Conservation (phyloP, 257 asterid genomes). For the Coffea eugenioides region DNA sequence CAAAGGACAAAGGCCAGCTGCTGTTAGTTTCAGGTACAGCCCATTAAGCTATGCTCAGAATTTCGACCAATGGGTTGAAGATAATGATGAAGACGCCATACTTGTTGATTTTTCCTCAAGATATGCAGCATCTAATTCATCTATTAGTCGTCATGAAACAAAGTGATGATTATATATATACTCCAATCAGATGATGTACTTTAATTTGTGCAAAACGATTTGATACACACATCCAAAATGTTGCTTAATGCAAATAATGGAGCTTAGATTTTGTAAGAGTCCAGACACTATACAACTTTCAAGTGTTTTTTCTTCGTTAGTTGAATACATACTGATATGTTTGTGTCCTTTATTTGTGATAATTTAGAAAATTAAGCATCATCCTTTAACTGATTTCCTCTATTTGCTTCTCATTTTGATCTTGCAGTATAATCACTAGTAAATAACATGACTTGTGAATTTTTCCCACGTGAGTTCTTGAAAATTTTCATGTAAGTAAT, state of each 20-base stretch:
- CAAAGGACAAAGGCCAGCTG: constrained; percentile 10
- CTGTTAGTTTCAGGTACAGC: constrained; percentile 24
- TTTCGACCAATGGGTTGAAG: constrained; percentile 27
- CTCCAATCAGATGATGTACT: too few relatives aligned
- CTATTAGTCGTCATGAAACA: neutral
- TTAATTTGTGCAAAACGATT: too few relatives aligned
- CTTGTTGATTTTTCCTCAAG: constrained; percentile 24
- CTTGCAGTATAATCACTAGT: neutral
- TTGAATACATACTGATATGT: too few relatives aligned
- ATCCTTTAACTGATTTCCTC: neutral
- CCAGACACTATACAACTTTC: too few relatives aligned
- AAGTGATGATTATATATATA: neutral
- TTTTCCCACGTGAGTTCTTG: too few relatives aligned
- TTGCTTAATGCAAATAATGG: too few relatives aligned
- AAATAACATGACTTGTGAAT: neutral
- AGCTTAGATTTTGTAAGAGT: too few relatives aligned
- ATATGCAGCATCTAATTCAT: constrained; percentile 24
- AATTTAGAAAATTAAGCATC: neutral
- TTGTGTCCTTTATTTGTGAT: neutral
- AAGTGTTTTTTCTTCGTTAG: too few relatives aligned
- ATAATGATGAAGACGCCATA: constrained; percentile 19
- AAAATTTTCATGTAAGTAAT: too few relatives aligned
- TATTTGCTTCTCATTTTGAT: neutral
- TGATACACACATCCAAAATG: too few relatives aligned
- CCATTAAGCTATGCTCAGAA: constrained; percentile 35